Evolutionary conservation across 495 filamentous ascomycete genomes (phyloP).

Genomic region (Xylaria flabelliformis): DNA sequence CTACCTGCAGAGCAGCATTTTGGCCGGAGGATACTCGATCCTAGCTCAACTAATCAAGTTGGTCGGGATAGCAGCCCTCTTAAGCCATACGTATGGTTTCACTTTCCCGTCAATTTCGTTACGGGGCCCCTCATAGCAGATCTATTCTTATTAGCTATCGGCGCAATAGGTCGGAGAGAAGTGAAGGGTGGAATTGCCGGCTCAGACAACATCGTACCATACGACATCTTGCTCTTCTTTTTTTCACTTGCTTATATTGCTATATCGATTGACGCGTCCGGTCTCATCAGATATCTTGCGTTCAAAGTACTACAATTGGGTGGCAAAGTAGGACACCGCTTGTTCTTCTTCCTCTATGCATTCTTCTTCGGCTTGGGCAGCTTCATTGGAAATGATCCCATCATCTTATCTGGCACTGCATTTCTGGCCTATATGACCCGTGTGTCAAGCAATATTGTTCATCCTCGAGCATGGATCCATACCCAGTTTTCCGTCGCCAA

Average conservation of each 20-base stretch:
- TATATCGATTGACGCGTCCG: constrained; percentile 74
- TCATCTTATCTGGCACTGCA: constrained; percentile 71
- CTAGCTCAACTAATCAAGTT: constrained; percentile 21
- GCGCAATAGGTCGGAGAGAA: constrained; percentile 65
- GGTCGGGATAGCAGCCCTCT: constrained; percentile 29
- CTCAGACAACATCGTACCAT: constrained; percentile 62
- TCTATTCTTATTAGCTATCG: constrained; percentile 68
- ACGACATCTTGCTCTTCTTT: constrained; percentile 73
- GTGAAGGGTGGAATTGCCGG: constrained; percentile 68
- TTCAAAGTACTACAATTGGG: constrained; percentile 71
- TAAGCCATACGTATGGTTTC: constrained; percentile 50
- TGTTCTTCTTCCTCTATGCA: constrained; percentile 71
- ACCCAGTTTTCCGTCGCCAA: constrained; percentile 73
- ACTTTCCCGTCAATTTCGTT: constrained; percentile 69
- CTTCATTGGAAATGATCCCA: constrained; percentile 73
- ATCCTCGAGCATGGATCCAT: constrained; percentile 71
- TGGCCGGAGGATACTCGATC: constrained; percentile 20
- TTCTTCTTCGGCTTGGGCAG: constrained; percentile 71
- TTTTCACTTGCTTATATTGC: constrained; percentile 75
- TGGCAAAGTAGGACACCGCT: constrained; percentile 63
- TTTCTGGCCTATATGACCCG: constrained; percentile 76
- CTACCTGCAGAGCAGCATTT: constrained; percentile 49
- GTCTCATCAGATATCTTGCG: constrained; percentile 67
- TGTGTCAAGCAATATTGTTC: constrained; percentile 69
- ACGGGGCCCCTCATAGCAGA: constrained; percentile 70